Evolutionary conservation across 169 alveolate species (phyloP), one percentile per base, ranked within the genome.

Genomic region (Theileria parva): DNA sequence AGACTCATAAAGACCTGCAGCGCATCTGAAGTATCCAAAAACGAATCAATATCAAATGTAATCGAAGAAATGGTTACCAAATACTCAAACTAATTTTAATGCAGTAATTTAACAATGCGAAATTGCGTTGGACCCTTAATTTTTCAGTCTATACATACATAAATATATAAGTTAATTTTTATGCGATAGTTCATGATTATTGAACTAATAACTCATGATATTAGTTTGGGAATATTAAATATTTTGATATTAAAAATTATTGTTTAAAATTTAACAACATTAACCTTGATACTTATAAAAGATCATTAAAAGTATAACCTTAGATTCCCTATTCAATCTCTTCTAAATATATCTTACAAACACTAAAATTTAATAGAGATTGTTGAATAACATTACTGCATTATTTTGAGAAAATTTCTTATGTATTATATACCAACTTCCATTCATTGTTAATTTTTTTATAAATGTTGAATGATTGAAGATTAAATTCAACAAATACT

Each of bases 41-140:
- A n/a, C n/a, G 75, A 67, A 28, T 67, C 75, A 13, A 28, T 67
- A 67, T 67, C 75, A 32, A 67, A 67, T 13, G 59, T 67, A 76
- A 67, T 67, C 12, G 75, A 67, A 13, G 75, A 67, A 32, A 44
- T 44, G 53, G 53, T 44, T 13, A 44, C 12, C 53, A 44, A 44
- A 44, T 44, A 44, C 8, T 44, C 53, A 44, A 44, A 8, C 53
- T 44, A 44, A 44, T 13, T 32, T 13, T 44, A 44, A 44, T 44
- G 53, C 53, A 44, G 53, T 44, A 44, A 44, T 44, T 11, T 44
- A 11, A 32, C 17, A 44, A 44, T 44, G 53, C 53, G 19, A 11
- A 44, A 44, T 44, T 7, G 53, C 53, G 8, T 44, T 44, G 53
- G 12, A 13, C 17, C 17, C 2, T 8, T 44, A 44, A 44, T 44